These are phyloP conservation scores for Tetrahymena borealis DNA, from an alignment of 73 alveolate species.

Conservation along the genomic window DNA sequence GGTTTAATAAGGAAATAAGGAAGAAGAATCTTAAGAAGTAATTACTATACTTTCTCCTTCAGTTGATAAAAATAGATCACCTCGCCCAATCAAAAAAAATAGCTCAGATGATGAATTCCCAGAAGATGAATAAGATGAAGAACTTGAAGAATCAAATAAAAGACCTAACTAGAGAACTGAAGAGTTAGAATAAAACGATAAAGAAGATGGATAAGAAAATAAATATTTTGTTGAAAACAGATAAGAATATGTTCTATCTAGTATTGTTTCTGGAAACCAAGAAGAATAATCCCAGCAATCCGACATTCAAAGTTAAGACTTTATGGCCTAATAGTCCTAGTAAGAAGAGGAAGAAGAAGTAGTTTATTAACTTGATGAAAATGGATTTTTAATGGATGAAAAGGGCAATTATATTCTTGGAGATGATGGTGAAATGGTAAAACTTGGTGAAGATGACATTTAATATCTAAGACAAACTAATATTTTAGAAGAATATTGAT, in stretches of 20 bases:
- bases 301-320: background rate
- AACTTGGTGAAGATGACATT: constrained; percentile 20
- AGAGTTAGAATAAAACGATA: background rate
- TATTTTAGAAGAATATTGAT: constrained; percentile 17
- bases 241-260: background rate
- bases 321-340: background rate
- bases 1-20: too few species aligned
- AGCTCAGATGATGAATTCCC: background rate
- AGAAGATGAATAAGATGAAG: background rate
- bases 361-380: constrained; percentile 21
- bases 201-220: background rate
- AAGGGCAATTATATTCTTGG: constrained; percentile 30
- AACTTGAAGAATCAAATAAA: background rate
- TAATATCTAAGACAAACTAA: constrained; percentile 25
- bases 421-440: constrained; percentile 31
- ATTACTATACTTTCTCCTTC: too few species aligned
- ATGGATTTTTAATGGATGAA: constrained; percentile 32
- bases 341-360: constrained; percentile 24
- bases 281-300: background rate
- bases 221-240: background rate
- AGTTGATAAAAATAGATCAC: too few species aligned
- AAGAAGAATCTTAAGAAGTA: too few species aligned
- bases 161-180: background rate
- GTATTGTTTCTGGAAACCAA: background rate
- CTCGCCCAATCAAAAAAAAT: too few species aligned